phyloP scores from a whole-genome alignment of 2,329 filamentous ascomycete species.

The Atkinsonella hypoxylon region DNA sequence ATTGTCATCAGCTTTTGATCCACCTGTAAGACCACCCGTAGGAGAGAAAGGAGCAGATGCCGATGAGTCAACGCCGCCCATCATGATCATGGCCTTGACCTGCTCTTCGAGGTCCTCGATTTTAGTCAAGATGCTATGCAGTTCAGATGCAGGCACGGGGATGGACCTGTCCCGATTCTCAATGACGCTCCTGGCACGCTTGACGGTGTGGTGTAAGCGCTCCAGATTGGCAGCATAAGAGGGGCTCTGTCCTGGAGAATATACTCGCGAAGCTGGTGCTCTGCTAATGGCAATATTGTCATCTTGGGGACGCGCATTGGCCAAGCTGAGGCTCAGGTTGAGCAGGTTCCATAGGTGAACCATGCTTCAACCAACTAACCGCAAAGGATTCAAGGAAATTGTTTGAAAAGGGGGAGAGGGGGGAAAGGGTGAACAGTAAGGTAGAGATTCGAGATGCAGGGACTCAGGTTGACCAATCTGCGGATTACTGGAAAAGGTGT shows the following conservation, averaged over 20 bases:
- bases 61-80: slow-evolving; percentile 7
- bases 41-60: background rate
- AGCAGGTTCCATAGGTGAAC: slow-evolving; percentile 10
- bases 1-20: background rate
- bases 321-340: slow-evolving; percentile 6
- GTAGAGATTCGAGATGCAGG: no score
- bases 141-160: slow-evolving; percentile 13
- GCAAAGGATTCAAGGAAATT: background rate
- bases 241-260: background rate
- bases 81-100: slow-evolving; percentile 17
- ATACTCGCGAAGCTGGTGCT: background rate
- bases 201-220: slow-evolving; percentile 9
- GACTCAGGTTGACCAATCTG: no score
- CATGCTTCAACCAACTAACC: slow-evolving; percentile 7
- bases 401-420: no score
- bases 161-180: slow-evolving; percentile 14
- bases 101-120: slow-evolving; percentile 17
- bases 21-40: background rate
- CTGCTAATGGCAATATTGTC: background rate
- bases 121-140: slow-evolving; percentile 17
- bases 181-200: slow-evolving; percentile 14
- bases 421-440: no score
- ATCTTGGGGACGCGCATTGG: background rate
- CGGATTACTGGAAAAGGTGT: no score
- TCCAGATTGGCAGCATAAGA: slow-evolving; percentile 8